These are phyloP conservation scores for Trametes cinnabarina DNA, from an alignment of 768 basidiomycete species.

Conservation along the genomic window DNA sequence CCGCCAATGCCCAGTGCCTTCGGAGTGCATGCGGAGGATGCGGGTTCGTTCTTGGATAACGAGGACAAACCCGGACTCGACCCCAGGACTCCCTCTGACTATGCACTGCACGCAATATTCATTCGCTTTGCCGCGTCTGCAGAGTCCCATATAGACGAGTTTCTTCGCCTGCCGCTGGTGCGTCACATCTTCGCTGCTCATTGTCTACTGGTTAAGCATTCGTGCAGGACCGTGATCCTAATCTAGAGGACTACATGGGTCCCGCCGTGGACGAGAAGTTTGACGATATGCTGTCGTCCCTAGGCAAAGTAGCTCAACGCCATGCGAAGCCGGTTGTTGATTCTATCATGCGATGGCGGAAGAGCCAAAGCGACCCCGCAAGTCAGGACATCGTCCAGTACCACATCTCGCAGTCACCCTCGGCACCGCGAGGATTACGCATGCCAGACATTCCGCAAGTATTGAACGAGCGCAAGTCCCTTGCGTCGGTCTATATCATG, in stretches of 20 bases:
- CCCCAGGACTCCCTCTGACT: constrained; percentile 83
- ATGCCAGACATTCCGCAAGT: constrained; percentile 47
- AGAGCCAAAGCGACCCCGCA: constrained; percentile 64
- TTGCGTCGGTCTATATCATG: constrained; percentile 87
- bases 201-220: not conserved
- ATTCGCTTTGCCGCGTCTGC: constrained; percentile 80
- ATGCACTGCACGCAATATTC: constrained; percentile 84
- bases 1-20: constrained; percentile 71
- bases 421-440: constrained; percentile 34
- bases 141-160: constrained; percentile 75
- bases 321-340: constrained; percentile 83
- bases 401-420: constrained; percentile 43
- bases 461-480: constrained; percentile 70
- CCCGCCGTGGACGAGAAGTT: constrained; percentile 72
- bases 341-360: constrained; percentile 84
- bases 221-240: constrained; percentile 63
- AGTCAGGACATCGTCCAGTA: constrained; percentile 46
- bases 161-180: constrained; percentile 68
- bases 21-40: constrained; percentile 41
- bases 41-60: constrained; percentile 47
- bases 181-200: constrained; percentile 26
- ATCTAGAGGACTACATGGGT: constrained; percentile 67
- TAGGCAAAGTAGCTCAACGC: constrained; percentile 83
- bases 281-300: constrained; percentile 79
- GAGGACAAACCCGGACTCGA: constrained; percentile 70